Base-by-base conservation (phyloP, 78 protist species). In the Anaeramoeba flamelloides region DNA sequence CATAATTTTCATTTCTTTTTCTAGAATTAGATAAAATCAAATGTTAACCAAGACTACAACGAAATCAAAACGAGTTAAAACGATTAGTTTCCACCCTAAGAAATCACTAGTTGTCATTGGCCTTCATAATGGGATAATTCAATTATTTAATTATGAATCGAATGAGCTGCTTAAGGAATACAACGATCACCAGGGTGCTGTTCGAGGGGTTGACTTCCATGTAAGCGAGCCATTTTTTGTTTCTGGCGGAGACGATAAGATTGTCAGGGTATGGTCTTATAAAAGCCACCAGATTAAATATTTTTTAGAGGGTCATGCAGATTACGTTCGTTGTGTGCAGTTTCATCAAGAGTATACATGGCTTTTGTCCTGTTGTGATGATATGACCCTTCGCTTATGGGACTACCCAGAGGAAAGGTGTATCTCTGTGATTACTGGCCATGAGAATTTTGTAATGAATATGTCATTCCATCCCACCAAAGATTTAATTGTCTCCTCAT, bases 371-470 rank as follows among this genome's bases (percentile, higher is more conserved):
- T 33, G 41, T 3, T 26, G 53, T 38, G 81, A 79, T 38, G 81
- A 79, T 3, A 76, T 34, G 33, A 38, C 38, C 31, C 3, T 79
- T 17, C 38, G 81, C 3, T 74, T 79, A 3, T 79, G 69, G 39
- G 34, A 79, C 33, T 26, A 32, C n/a, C 31, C 32, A 17, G 36
- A 76, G 2, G n/a, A 76, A 3, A 33, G 74, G 2, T 36, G 53
- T 3, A 38, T 79, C 2, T 36, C 81, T 3, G 36, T 36, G 2
- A 38, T 79, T 2, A 12, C 40, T 93, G 90, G 98, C 39, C 99
- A 96, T 86, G 85, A 84, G 83, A 91, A 91, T 90, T 93, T 94
- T 81, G 99, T 95, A 17, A 81, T 91, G 2, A 94, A 96, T 75
- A 94, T 88, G 1, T 30, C 92, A 36, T 96, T 93, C 85, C 97